Base-by-base conservation (phyloP, 805 yeast species). In the Wickerhamomyces pijperi region DNA sequence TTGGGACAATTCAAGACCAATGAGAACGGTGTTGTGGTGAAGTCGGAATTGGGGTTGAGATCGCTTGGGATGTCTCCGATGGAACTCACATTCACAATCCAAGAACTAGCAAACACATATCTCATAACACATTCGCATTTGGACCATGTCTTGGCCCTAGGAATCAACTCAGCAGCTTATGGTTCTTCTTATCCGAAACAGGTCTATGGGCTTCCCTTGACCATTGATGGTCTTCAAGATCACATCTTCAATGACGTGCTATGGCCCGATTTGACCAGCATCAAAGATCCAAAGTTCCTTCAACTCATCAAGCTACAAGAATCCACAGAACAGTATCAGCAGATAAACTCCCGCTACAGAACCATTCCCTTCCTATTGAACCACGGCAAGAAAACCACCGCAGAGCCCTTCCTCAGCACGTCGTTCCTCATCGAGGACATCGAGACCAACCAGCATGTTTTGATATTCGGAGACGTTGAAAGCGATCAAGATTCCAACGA, bases 391-490 rank as follows among this genome's bases (percentile, higher is more conserved):
- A 71, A 1, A 3, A 34, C 36, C 9, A 39, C 14, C 39, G 44
- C 13, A n/a, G 38, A 21, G 37, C 38, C 32, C 4, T 58, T 53
- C 63, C 67, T 57, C 46, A 68, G 58, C 32, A 72, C 85, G 3
- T 80, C 86, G 2, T 87, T 67, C 52, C 60, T 85, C 19, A 51
- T 85, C 28, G 54, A 62, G 8, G 64, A 70, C 35, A 49, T 36
- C 3, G 20, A 28, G 0, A 47, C 65, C 1, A 49, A 58, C 12
- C 46, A 63, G 8, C 61, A 64, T 18, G 36, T 86, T 3, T 55
- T 86, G 8, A 56, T 82, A 3, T 85, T 86, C 67, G 97, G 97
- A 1, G 97, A 87, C 54, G 73, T 84, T 28, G 95, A 87, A 53
- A 69, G 81, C 36, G 94, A 84, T 53, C 32, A 50, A 5, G 54